A percentile compares a stretch with the other conserved stretches of the same genome.
Evolutionary conservation across 2,329 filamentous ascomycete species (phyloP).

Genomic region (Magnaporthales sp.): DNA sequence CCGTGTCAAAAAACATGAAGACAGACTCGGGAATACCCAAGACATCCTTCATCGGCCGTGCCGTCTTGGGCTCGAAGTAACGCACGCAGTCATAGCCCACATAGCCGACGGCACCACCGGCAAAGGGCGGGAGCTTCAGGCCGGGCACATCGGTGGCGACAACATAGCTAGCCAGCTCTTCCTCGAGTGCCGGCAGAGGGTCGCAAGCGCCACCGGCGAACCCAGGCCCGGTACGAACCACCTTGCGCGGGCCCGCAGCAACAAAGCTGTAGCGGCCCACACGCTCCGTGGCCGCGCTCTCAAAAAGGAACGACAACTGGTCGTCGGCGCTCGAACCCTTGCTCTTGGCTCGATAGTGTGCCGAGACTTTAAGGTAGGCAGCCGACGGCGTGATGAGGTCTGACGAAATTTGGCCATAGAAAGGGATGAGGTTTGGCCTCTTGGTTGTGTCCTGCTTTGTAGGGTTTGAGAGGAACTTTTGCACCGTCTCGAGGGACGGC

Average conservation of each 20-base stretch:
- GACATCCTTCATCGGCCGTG: conserved; percentile 77
- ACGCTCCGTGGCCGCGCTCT: conserved; percentile 84
- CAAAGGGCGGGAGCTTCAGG: conserved; percentile 74
- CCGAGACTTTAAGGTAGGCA: conserved; percentile 85
- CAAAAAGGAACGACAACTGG: conserved; percentile 72
- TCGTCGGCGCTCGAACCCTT: conserved; percentile 20
- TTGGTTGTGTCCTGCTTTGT: conserved; percentile 6
- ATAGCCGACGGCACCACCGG: conserved; percentile 90
- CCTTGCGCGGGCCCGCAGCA: conserved; percentile 60
- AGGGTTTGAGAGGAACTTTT: conserved; percentile 9
- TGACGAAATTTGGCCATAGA: conserved; percentile 35
- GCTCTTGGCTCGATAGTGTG: conserved; percentile 51
- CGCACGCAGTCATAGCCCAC: conserved; percentile 93
- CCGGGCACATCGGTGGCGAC: conserved; percentile 72
- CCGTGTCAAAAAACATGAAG: conserved; percentile 95
- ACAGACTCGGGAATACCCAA: conserved; percentile 85
- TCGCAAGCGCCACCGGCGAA: conserved; percentile 71
- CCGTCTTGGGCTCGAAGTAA: conserved; percentile 94
- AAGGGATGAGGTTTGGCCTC: conserved; percentile 13
- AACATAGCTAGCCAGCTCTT: conserved; percentile 68
- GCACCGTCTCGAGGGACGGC: conserved; percentile 16
- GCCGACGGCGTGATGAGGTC: conserved; percentile 92
- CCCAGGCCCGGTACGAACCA: conserved; percentile 79
- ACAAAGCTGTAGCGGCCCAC: conserved; percentile 95
- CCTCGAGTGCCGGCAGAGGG: conserved; percentile 73